Percentiles rank a stretch among this genome's conserved stretches.
These are phyloP conservation scores for Puya raimondii DNA, from an alignment of 176 grass and related monocot species.

Conservation along the genomic window DNA sequence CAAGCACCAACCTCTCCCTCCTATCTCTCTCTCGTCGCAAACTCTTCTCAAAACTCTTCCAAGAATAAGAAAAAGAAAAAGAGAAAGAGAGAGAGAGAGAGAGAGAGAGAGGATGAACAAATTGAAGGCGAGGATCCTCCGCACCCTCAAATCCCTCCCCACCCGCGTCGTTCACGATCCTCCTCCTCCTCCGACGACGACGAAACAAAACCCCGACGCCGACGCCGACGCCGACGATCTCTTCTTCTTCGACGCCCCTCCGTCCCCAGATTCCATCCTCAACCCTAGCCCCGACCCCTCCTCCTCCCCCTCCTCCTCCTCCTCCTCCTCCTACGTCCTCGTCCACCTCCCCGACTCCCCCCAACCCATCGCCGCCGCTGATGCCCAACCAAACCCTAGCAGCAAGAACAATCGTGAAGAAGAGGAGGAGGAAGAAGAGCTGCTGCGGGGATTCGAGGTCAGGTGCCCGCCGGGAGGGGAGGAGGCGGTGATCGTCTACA, in stretches of 20 bases:
- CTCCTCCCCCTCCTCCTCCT: constrained; percentile 19
- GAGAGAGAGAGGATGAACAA: constrained; percentile 17
- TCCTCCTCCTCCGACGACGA: background rate
- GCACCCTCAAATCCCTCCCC: constrained; percentile 32
- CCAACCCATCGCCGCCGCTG: background rate
- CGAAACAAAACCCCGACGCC: background rate
- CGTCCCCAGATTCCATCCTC: constrained; percentile 8
- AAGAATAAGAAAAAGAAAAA: no score
- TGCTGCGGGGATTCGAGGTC: constrained; percentile 28
- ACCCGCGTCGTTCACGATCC: background rate
- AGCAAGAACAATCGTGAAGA: no score
- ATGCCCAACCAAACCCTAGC: background rate
- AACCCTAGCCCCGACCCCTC: background rate
- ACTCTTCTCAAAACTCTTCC: no score
- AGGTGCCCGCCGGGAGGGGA: constrained; percentile 53
- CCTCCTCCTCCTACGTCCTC: constrained; percentile 31
- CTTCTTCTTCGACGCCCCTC: constrained; percentile 29
- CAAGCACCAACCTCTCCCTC: no score
- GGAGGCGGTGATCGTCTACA: constrained; percentile 45
- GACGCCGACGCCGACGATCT: constrained; percentile 31
- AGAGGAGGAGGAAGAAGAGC: background rate
- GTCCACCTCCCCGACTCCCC: background rate
- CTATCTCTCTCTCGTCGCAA: no score
- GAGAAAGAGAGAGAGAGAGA: constrained; percentile 16
- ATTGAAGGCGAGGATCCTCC: constrained; percentile 44